A percentile compares a stretch with the other conserved stretches of the same genome.
Conservation (phyloP, 1,284 basidiomycete genomes). For the Leucoagaricus sp. region DNA sequence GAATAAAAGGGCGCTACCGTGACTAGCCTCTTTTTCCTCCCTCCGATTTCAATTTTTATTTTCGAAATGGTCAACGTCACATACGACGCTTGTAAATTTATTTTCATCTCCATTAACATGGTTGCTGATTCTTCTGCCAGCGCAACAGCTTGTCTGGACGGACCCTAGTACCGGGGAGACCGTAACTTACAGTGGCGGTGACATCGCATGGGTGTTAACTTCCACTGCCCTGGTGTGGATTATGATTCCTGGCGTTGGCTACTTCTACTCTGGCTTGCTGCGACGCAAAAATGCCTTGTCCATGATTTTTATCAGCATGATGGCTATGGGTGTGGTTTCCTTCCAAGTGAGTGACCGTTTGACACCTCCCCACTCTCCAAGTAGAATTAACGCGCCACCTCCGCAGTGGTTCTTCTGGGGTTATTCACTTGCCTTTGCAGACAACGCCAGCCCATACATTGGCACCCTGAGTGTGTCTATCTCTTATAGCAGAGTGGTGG, state of each 20-base stretch:
- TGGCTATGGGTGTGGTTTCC: slow-evolving; percentile 76
- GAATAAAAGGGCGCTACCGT: background rate
- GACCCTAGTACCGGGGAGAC: slow-evolving; percentile 29
- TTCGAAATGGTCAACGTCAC: slow-evolving; percentile 52
- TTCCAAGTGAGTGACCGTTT: slow-evolving; percentile 57
- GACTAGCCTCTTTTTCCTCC: background rate
- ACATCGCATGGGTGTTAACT: slow-evolving; percentile 70
- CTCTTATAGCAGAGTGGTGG: background rate
- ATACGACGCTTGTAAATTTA: slow-evolving; percentile 36
- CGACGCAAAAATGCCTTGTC: slow-evolving; percentile 88
- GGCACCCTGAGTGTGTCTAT: slow-evolving; percentile 57
- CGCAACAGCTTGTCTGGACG: slow-evolving; percentile 41
- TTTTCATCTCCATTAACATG: background rate
- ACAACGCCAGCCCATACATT: slow-evolving; percentile 59
- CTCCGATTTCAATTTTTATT: background rate
- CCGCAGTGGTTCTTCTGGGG: slow-evolving; percentile 75
- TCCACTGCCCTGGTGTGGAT: slow-evolving; percentile 76
- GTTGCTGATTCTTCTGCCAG: slow-evolving; percentile 24
- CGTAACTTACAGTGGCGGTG: slow-evolving; percentile 62
- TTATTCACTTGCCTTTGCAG: slow-evolving; percentile 71
- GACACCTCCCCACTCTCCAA: slow-evolving; percentile 32
- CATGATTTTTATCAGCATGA: slow-evolving; percentile 79
- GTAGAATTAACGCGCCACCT: slow-evolving; percentile 22
- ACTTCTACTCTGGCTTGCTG: slow-evolving; percentile 86
- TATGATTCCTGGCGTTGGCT: slow-evolving; percentile 88